Evolutionary conservation across 768 basidiomycete species (phyloP), one percentile per base, ranked within the genome.

Genomic region (Lactarius indigo): DNA sequence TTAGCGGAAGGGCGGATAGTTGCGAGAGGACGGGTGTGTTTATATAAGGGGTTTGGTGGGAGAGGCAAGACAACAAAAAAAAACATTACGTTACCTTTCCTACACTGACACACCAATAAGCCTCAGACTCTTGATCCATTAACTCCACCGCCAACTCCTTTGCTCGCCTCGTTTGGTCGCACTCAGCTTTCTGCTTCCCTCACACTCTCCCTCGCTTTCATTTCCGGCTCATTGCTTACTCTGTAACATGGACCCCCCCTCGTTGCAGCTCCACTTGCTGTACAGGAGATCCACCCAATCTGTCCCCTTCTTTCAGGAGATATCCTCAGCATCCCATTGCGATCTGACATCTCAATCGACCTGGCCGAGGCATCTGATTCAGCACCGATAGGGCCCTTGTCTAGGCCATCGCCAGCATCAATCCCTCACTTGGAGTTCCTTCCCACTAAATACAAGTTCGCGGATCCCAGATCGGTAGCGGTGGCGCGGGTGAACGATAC

Each of bases 321-420:
- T 20, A 2, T 56, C 42, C 20, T 31, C 47, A 35, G 20, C 33
- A 31, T 23, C 18, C 31, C 28, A 23, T 50, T 26, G 60, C n/a
- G 60, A 61, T 42, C 44, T 30, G 47, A 33, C 31, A 15, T 35
- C 30, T 26, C 31, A 57, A 58, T 54, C 61, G 65, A 52, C 37
- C 23, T 9, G 61, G 61, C 44, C 65, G 65, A 63, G 65, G 30
- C 61, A 1, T 58, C 56, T 63, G 65, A 66, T 66, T 18, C 7
- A 63, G 9, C 57, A 26, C 61, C 39, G 65, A 66, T 66, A 41
- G n/a, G 57, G 61, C 28, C 23, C 13, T 30, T 66, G 61, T 59
- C 65, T 59, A 66, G 65, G 30, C 65, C 57, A 42, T 31, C 58
- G 26, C 47, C 31, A 37, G 60, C 42, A 66, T 62, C 61, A 56